A percentile compares a stretch with the other conserved stretches of the same genome.
Evolutionary conservation across 1,284 basidiomycete genomes (phyloP).

Genomic region (Dichomitus squalens): DNA sequence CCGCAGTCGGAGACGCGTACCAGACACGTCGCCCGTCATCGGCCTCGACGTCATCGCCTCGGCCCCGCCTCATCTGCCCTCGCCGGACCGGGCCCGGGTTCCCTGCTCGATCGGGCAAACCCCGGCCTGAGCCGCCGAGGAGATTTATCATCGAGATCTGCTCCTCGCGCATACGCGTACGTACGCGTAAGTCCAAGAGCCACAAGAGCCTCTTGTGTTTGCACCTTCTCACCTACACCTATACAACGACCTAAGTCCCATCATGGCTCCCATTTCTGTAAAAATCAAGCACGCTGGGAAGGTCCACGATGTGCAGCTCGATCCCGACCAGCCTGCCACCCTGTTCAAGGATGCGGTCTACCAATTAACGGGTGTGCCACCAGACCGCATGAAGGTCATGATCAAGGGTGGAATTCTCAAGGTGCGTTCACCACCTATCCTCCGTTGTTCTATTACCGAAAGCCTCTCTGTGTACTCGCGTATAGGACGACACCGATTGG

Average conservation of each 20-base stretch:
- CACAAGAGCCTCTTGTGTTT: slow-evolving; percentile 8
- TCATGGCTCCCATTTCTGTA: slow-evolving; percentile 70
- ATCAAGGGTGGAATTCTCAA: slow-evolving; percentile 93
- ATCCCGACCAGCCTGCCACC: slow-evolving; percentile 67
- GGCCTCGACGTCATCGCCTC: slow-evolving; percentile 18
- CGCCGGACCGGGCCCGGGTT: slow-evolving; percentile 6
- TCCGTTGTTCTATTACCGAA: background rate
- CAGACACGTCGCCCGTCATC: slow-evolving; percentile 19
- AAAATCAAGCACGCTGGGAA: slow-evolving; percentile 94
- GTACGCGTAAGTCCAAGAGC: slow-evolving; percentile 19
- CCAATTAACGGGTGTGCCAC: slow-evolving; percentile 82
- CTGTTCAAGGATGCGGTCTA: slow-evolving; percentile 87
- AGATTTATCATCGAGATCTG: slow-evolving; percentile 25
- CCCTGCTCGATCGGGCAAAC: background rate
- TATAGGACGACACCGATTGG: slow-evolving; percentile 85
- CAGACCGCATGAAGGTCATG: slow-evolving; percentile 96
- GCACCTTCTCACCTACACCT: slow-evolving; percentile 6
- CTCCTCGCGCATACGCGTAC: slow-evolving; percentile 22
- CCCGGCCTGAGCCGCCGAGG: background rate
- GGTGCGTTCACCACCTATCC: slow-evolving; percentile 41
- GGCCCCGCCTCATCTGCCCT: too few relatives aligned
- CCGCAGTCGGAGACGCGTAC: slow-evolving; percentile 10
- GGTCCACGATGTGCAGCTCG: slow-evolving; percentile 64
- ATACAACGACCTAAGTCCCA: background rate
- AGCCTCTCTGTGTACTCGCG: background rate